Evolutionary conservation across 108 stramenopile species (phyloP), one percentile per base, ranked within the genome.

Genomic region (Fragilaria radians): DNA sequence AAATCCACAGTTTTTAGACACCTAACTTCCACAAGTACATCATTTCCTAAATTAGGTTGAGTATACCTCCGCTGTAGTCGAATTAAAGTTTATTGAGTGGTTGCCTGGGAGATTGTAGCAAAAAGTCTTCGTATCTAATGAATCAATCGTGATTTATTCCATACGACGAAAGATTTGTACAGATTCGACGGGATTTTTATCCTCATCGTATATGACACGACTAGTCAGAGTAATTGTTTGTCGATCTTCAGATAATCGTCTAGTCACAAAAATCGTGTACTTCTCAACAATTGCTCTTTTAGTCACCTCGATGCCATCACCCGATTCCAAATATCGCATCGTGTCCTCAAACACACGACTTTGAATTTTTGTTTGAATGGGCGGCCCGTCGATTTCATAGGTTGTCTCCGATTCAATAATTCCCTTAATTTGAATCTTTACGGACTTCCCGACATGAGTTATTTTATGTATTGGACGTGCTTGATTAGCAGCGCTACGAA

Each of bases 361-460:
- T 17, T 75, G 77, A 52, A 82, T 71, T 2, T 27, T 50, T 19
- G 53, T 63, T 23, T 62, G 53, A 0, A 69, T 68, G 2, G 74
- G 74, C 9, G 77, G 72, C 5, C 81, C 81, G 42, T 51, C 69
- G 47, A 82, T 77, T 9, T 36, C 5, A 50, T 82, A 82, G 57
- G 68, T 76, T 11, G 81, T 79, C 54, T 76, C 36, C 4, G 61
- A 59, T 63, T 73, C 69, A 42, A 78, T 73, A 28, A 77, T 73
- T 0, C 81, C 81, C 52, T 78, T 53, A 36, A 82, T 79, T 28
- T 67, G 52, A 28, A 82, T 82, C 0, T 65, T 76, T 3, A 78
- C 17, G 14, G 50, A 30, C 22, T 63, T 59, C 24, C 73, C 70
- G 30, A 27, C 21, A 36, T 79, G 77, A 1, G 74, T 73, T 17